phyloP scores from a whole-genome alignment of 2,329 filamentous ascomycete species.

The Aschersonia sp. region DNA sequence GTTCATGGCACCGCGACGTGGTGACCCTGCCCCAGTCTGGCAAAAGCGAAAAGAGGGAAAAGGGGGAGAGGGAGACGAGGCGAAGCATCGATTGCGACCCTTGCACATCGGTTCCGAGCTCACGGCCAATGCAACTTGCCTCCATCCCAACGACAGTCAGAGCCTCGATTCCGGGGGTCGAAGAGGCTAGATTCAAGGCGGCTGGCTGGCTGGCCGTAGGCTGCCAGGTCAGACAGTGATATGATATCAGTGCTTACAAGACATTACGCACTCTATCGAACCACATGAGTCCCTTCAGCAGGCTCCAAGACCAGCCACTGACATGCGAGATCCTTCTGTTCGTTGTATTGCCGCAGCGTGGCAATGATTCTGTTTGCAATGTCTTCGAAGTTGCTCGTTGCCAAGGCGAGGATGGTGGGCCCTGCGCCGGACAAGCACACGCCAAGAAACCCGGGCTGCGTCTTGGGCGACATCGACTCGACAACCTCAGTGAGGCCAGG shows the following conservation, averaged over 20 bases:
- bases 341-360: constrained; percentile 49
- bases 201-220: not conserved
- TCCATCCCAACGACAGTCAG: too few relatives aligned
- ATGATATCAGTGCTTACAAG: too few relatives aligned
- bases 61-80: too few relatives aligned
- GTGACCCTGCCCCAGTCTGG: too few relatives aligned
- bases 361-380: constrained; percentile 71
- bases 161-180: too few relatives aligned
- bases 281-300: constrained; percentile 52
- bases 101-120: too few relatives aligned
- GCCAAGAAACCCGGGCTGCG: constrained; percentile 77
- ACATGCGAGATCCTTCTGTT: constrained; percentile 56
- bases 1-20: too few relatives aligned
- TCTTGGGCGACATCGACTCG: constrained; percentile 75
- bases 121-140: too few relatives aligned
- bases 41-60: too few relatives aligned
- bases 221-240: not conserved
- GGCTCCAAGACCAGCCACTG: constrained; percentile 81
- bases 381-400: constrained; percentile 74
- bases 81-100: too few relatives aligned
- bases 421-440: constrained; percentile 93
- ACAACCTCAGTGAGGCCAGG: constrained; percentile 86
- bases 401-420: constrained; percentile 85
- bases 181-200: too few relatives aligned
- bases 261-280: constrained; percentile 15